Evolutionary conservation across 108 stramenopile genomes (phyloP), one percentile per base, ranked within the genome.

Genomic region (Stephanodiscus triporus): DNA sequence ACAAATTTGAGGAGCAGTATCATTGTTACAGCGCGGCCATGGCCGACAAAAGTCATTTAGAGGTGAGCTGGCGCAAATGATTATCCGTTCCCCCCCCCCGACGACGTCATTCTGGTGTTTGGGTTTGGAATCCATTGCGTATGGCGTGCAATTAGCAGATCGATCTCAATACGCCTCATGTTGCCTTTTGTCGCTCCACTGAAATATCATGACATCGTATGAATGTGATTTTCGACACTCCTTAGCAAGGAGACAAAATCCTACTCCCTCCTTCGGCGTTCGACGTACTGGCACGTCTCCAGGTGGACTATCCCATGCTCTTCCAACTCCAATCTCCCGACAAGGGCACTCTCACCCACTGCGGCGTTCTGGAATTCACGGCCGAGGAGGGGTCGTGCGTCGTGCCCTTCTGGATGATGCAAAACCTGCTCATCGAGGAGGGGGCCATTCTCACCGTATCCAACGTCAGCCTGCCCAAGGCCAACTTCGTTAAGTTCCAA

Each of bases 331-430:
- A 82, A 56, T 65, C 51, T 29, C 43, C 66, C 47, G 79, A 80
- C 10, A 70, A 69, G 63, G 90, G 91, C 29, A 96, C 87, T 2
- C 70, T 70, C 30, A 98, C 98, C 10, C 99, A 99, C 73, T 95
- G 92, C 53, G 98, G 98, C 43, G 98, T 99, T 17, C 77, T 99
- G 36, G 99, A 99, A 85, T 99, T 99, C 84, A 97, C 97, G n/a
- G 98, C 99, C 8, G 92, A 96, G 55, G 98, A 99, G 80, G 99
- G 99, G 17, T 87, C 86, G 23, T 97, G 96, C 72, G 98, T 97
- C 85, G 91, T 99, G 76, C 99, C 99, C 2, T 97, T 92, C 79
- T 99, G 99, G 99, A 97, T 99, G 96, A 99, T 99, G 98, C 96
- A 97, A 58, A 97, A 97, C 61, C 76, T 98, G 27, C 48, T 96